Base-by-base conservation (phyloP, 306 rosid species). In the Phaseolus lunatus region DNA sequence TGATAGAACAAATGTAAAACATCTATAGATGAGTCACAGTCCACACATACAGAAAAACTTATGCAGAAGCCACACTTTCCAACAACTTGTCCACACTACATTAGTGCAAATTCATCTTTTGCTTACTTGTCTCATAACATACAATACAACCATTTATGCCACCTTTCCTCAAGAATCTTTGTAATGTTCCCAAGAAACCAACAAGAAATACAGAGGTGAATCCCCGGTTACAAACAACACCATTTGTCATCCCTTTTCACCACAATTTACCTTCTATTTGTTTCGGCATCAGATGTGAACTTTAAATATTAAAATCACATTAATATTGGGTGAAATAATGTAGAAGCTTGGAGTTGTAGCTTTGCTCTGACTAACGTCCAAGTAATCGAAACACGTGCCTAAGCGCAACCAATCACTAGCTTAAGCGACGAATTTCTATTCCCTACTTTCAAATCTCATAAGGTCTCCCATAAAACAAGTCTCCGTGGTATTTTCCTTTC, bases 401-500 rank as follows among this genome's bases (percentile, higher is more conserved):
- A 9, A 39, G 44, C 3, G 13, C 44, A 39, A 39, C 44, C 44
- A 9, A 39, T 39, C 44, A 39, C 44, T 0, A 0, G 43, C 11
- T 37, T 10, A 43, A 11, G 48, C 14, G 48, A 12, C 43, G 9
- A 27, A 78, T 58, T 81, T 37, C 31, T 62, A 72, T 20, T 50
- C 67, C 57, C 29, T 48, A 57, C 65, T 22, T 43, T 2, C 4
- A 5, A 37, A 62, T 53, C 70, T 63, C 11, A 26, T 18, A 44
- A 33, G 49, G 57, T 48, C 62, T 64, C 33, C 50, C 45, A 4
- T 14, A 14, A n/a, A n/a, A n/a, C n/a, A n/a, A 57, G 53, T 23
- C 70, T 77, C 77, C 76, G 27, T 15, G 39, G 58, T 64, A 58
- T 59, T 78, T 43, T 62, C 80, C 47, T 62, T 72, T 72, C 62